Base-by-base conservation (phyloP, 129 eudicot genomes). In the Flaveria sonorensis region DNA sequence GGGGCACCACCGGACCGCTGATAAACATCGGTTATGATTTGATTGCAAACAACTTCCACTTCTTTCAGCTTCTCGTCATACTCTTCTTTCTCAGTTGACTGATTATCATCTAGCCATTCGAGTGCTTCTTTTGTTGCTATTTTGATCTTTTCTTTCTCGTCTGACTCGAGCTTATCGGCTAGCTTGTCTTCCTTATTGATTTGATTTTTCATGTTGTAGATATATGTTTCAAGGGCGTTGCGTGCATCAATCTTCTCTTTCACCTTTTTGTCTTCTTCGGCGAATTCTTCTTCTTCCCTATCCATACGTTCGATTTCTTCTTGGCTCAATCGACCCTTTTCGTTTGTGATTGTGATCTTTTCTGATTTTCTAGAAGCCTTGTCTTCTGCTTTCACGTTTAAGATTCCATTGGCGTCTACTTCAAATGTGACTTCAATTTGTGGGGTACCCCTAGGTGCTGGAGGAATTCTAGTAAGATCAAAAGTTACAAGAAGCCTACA, bases 371-470 rank as follows among this genome's bases (percentile, higher is more conserved):
- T 89, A 0, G 91, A 84, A 39, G 92, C 97, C 67, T 92, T 89
- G 82, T 89, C 95, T 43, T 92, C 92, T 0, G 97, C 97, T 77
- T 85, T 92, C 14, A 92, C 97, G 68, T 92, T 89, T 15, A 92
- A 78, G 70, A 92, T 92, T 40, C 97, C 96, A 15, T 92, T 92
- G 68, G 92, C 92, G 46, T 92, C 97, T 5, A 89, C 96, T 73
- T 92, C 97, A 63, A 92, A 92, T 20, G 97, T 92, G 11, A 92
- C 97, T 68, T 92, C 92, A 9, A 92, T 92, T 60, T 92, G 97
- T 46, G 97, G 92, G 1, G 92, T 85, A 57, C 97, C 97, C 70
- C 97, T 92, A 50, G 96, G 97, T 19, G 97, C 97, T 20, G 97
- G 97, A 51, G 97, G 78, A 18, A 92, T 84, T 75, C 97, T 96